Conservation (phyloP, 805 yeast species). For the Clavispora phyllophila region DNA sequence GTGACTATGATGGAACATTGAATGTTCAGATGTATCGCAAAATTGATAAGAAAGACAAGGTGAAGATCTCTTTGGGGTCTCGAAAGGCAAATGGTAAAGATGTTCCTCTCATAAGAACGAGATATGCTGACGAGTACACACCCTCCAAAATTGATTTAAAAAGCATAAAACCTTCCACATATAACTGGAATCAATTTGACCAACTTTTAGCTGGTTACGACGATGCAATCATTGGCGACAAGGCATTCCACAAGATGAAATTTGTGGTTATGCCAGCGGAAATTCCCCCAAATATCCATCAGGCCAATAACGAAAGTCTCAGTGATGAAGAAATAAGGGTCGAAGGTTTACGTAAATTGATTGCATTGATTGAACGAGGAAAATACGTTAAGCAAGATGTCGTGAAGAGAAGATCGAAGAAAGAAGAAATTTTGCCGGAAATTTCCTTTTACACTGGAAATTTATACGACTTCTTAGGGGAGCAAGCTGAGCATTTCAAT, state of each 20-base stretch:
- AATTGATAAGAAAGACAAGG: constrained; percentile 4
- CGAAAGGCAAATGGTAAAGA: constrained; percentile 4
- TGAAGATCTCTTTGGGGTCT: constrained; percentile 13
- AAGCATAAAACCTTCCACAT: constrained; percentile 46
- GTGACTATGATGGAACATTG: constrained; percentile 66
- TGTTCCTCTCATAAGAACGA: constrained; percentile 57
- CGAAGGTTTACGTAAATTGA: constrained; percentile 79
- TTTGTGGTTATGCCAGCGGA: constrained; percentile 81
- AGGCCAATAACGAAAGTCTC: constrained; percentile 53
- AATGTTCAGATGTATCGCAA: constrained; percentile 69
- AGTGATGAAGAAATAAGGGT: constrained; percentile 82
- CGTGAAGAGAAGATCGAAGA: constrained; percentile 21
- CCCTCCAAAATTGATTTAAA: constrained; percentile 53
- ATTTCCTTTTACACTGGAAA: constrained; percentile 85
- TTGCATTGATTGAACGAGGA: constrained; percentile 56
- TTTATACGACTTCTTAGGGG: constrained; percentile 56
- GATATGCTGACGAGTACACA: constrained; percentile 66
- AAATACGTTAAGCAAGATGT: constrained; percentile 32
- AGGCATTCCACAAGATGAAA: constrained; percentile 61
- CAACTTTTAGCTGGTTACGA: constrained; percentile 89
- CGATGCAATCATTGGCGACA: constrained; percentile 57
- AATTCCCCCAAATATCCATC: constrained; percentile 51
- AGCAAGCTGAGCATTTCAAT: constrained; percentile 40
- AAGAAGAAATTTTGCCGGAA: constrained; percentile 60
- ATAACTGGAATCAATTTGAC: constrained; percentile 91